Conservation (phyloP, 164 flowering plant genomes). For the Berberis vulgaris region DNA sequence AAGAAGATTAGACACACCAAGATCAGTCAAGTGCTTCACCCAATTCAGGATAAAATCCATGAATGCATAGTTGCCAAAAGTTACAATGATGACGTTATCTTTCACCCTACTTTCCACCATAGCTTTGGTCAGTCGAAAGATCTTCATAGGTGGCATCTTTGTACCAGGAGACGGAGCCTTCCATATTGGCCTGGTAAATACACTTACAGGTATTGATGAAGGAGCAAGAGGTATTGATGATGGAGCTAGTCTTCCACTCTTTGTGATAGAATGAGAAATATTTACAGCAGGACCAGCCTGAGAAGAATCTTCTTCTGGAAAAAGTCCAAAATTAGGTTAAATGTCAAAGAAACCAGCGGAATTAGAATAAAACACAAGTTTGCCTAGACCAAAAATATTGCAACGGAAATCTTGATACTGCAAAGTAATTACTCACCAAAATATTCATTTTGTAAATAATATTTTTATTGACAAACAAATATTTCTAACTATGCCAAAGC, state of each 20-base stretch:
- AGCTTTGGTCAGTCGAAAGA: constrained; percentile 56
- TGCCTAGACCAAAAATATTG: too few relatives aligned
- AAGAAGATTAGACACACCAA: constrained; percentile 70
- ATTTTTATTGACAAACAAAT: too few relatives aligned
- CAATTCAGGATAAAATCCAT: constrained; percentile 93
- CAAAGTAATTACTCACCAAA: too few relatives aligned
- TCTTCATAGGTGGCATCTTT: constrained; percentile 61
- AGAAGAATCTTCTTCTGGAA: constrained; percentile 23
- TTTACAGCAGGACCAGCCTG: constrained; percentile 15
- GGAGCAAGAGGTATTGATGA: constrained; percentile 8
- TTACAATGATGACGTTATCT: constrained; percentile 72
- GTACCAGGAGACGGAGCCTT: constrained; percentile 49
- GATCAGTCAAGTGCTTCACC: constrained; percentile 87
- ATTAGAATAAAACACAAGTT: too few relatives aligned
- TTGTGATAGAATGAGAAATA: constrained; percentile 15
- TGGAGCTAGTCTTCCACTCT: constrained; percentile 9
- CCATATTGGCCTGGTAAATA: constrained; percentile 51
- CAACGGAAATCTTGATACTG: too few relatives aligned
- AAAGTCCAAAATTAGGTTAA: not conserved
- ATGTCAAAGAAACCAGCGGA: not conserved
- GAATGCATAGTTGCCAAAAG: constrained; percentile 96
- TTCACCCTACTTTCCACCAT: constrained; percentile 58
- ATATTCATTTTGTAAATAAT: too few relatives aligned
- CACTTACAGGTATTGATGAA: not conserved
- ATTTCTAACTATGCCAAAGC: too few relatives aligned